Evolutionary conservation across 1,284 basidiomycete species (phyloP).

Genomic region (Veloporphyrellus conicus): DNA sequence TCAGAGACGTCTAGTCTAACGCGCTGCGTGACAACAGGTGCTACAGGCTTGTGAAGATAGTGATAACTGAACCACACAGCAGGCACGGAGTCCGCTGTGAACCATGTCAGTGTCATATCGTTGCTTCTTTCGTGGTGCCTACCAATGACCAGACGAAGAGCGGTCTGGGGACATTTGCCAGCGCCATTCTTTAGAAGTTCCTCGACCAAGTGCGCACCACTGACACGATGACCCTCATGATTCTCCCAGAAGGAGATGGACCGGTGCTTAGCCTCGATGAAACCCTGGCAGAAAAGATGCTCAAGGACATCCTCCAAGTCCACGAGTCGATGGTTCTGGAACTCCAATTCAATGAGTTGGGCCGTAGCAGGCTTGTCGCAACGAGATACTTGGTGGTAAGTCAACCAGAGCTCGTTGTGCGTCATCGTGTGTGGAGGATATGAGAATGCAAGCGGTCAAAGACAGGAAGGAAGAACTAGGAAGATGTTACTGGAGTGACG

Average conservation of each 20-base stretch:
- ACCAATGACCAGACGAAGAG: conserved; percentile 45
- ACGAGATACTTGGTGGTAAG: conserved; percentile 45
- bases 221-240: conserved; percentile 36
- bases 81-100: conserved; percentile 38
- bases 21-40: conserved; percentile 38
- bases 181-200: conserved; percentile 39
- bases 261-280: conserved; percentile 41
- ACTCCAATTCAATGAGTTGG: conserved; percentile 46
- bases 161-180: conserved; percentile 40
- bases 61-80: conserved; percentile 44
- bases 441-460: not conserved
- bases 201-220: conserved; percentile 34
- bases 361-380: conserved; percentile 38
- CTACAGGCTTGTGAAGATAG: conserved; percentile 33
- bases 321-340: conserved; percentile 35
- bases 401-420: conserved; percentile 43
- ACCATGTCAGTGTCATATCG: not conserved
- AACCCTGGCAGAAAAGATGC: conserved; percentile 45
- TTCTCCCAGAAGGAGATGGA: conserved; percentile 44
- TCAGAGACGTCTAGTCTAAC: conserved; percentile 34
- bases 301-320: conserved; percentile 49
- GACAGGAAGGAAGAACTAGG: not conserved
- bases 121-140: conserved; percentile 2
- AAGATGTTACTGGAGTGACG: not conserved
- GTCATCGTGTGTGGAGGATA: conserved; percentile 23